Percentiles rank a stretch among this genome's conserved stretches.
phyloP scores from a whole-genome alignment of 2,329 filamentous ascomycete genomes.

The Aspergillus ochraceoroseus region DNA sequence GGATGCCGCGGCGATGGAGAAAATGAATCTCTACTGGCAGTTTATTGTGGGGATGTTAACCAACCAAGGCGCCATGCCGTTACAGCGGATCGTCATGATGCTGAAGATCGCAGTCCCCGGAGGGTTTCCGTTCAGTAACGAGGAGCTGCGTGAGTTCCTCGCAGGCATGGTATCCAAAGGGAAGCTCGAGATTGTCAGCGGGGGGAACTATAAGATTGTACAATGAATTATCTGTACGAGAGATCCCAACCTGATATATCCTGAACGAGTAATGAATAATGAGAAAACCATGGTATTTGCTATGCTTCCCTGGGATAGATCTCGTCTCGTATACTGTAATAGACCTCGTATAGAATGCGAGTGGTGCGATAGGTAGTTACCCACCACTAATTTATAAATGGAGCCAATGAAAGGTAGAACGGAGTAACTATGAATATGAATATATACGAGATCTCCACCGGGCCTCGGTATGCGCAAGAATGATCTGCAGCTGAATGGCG shows the following conservation, averaged over 20 bases:
- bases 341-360: no score
- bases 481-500: no score
- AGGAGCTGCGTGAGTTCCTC: slow-evolving; percentile 79
- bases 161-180: slow-evolving; percentile 69
- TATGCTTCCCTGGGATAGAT: no score
- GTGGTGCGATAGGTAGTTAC: no score
- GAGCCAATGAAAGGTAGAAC: no score
- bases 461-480: no score
- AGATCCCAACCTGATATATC: background rate
- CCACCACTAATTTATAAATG: no score
- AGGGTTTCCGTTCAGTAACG: slow-evolving; percentile 82
- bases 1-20: slow-evolving; percentile 60
- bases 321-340: no score
- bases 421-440: no score
- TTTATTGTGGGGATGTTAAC: slow-evolving; percentile 95
- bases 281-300: slow-evolving; percentile 1
- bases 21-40: slow-evolving; percentile 74
- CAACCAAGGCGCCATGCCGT: slow-evolving; percentile 79
- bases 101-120: slow-evolving; percentile 85
- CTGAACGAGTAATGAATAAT: background rate
- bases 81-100: slow-evolving; percentile 84
- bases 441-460: no score
- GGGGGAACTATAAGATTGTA: slow-evolving; percentile 62
- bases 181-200: slow-evolving; percentile 60
- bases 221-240: no score